Evolutionary conservation across 371 early-diverging fungal genomes (phyloP).

Genomic region (Smittium mucronatum): DNA sequence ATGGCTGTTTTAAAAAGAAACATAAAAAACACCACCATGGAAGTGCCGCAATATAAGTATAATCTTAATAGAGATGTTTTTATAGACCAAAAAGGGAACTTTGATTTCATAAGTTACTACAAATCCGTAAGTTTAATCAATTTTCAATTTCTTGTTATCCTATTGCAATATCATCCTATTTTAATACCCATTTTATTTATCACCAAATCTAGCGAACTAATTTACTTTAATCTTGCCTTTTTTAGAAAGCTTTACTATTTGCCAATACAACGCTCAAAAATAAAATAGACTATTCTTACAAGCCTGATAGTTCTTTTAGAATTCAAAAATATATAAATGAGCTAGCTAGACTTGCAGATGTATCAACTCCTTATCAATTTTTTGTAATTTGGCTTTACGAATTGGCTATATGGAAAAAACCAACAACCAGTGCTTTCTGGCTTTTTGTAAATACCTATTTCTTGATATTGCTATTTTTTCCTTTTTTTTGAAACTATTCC

Average conservation of each 20-base stretch:
- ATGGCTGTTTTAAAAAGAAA: slow-evolving; percentile 3
- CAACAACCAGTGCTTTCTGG: slow-evolving; percentile 26
- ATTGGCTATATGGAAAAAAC: slow-evolving; percentile 33
- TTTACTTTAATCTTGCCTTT: too few species aligned
- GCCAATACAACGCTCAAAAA: not conserved
- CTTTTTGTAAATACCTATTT: too few species aligned
- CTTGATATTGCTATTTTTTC: too few species aligned
- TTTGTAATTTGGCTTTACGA: slow-evolving; percentile 28
- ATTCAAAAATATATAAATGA: slow-evolving; percentile 27
- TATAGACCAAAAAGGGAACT: not conserved
- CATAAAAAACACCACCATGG: not conserved
- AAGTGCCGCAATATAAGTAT: not conserved
- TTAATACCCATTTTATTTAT: too few species aligned
- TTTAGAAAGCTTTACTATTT: not conserved
- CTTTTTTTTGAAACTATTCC: too few species aligned
- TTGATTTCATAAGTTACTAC: not conserved
- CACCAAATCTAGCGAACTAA: too few species aligned
- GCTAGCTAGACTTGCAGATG: slow-evolving; percentile 29
- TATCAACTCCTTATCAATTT: slow-evolving; percentile 32
- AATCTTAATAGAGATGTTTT: not conserved
- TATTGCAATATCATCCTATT: not conserved
- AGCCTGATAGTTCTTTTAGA: slow-evolving; percentile 29
- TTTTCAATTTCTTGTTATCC: not conserved
- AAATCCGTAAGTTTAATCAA: not conserved
- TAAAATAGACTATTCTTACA: slow-evolving; percentile 14